phyloP scores from a whole-genome alignment of 2,329 filamentous ascomycete species.

The Colletotrichum eleusines region DNA sequence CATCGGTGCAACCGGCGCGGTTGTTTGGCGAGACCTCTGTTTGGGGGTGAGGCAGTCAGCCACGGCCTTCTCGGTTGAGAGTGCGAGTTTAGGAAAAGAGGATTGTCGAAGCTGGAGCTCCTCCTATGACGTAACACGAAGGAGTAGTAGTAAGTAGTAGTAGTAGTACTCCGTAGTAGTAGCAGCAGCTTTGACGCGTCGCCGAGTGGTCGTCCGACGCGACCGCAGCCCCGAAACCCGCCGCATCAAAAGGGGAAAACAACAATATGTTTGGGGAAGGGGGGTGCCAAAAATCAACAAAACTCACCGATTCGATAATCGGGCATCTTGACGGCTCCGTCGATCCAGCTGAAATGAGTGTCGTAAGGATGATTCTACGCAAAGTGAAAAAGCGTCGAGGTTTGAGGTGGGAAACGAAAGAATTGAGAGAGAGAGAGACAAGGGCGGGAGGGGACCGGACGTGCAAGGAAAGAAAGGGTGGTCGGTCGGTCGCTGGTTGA shows the following conservation, averaged over 20 bases:
- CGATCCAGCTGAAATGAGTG: not conserved
- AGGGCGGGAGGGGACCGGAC: too few relatives aligned
- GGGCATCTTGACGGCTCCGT: conserved; percentile 52
- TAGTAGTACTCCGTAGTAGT: too few relatives aligned
- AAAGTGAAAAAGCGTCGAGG: conserved; percentile 4
- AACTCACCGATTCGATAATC: conserved; percentile 62
- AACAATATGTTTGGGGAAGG: too few relatives aligned
- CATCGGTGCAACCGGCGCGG: conserved; percentile 80
- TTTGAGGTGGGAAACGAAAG: conserved; percentile 8
- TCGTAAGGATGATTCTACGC: not conserved
- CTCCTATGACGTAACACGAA: conserved; percentile 29
- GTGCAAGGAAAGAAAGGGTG: conserved; percentile 18
- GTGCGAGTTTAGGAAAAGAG: not conserved
- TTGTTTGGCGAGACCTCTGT: conserved; percentile 79
- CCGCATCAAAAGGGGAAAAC: not conserved
- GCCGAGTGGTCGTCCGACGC: not conserved
- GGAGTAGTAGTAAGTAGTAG: too few relatives aligned
- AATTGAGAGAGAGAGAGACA: conserved; percentile 32
- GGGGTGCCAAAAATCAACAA: not conserved
- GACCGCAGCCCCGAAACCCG: conserved; percentile 1
- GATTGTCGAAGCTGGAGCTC: conserved; percentile 2
- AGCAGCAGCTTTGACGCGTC: conserved; percentile 22
- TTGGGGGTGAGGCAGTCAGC: conserved; percentile 33
- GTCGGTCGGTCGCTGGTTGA: conserved; percentile 1
- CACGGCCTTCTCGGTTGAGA: conserved; percentile 2